Evolutionary conservation across 164 flowering plant species (phyloP), one percentile per base, ranked within the genome.

Genomic region (Platanus orientalis): DNA sequence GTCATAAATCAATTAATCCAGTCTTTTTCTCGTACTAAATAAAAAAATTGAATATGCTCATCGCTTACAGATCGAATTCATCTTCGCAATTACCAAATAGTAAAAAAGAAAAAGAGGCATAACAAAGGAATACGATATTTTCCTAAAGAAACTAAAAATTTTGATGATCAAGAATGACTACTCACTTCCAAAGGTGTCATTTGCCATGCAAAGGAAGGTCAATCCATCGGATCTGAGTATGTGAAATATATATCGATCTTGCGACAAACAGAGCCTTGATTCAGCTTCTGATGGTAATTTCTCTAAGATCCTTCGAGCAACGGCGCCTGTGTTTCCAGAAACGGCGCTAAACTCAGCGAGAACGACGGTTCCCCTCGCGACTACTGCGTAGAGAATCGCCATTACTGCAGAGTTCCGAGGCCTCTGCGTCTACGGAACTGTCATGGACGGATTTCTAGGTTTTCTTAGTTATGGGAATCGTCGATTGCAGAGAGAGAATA

Each of bases 311-410:
- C 98, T 78, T 11, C 98, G 78, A 0, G 83, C 83, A 13, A 93
- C 86, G 26, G 98, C 92, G 59, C 95, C 92, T n/a, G 88, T 71
- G 75, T 93, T 93, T 2, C 98, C 98, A 4, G 97, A 76, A 19
- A 88, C 96, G 28, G 92, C 98, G 68, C 96, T 87, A 81, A 93
- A 93, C 75, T 93, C 98, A 27, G 95, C 75, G 27, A 93, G 78
- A 49, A 93, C 85, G 48, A 90, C 84, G 29, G 88, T 87, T n/a
- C 94, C 96, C 27, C 98, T 72, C 17, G 96, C 84, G 49, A 93
- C 98, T 65, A 89, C 73, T 27, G 92, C 98, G 65, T 93, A 93
- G 24, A 93, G 67, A 54, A 93, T 93, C 84, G 97, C 96, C 98
- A 93, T 92, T 40, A 40, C 21, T 61, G 21, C 25, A 39, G 26